Evolutionary conservation across 352 stramenopile genomes (phyloP), one percentile per base, ranked within the genome.

Genomic region (Pythium scleroteichum): DNA sequence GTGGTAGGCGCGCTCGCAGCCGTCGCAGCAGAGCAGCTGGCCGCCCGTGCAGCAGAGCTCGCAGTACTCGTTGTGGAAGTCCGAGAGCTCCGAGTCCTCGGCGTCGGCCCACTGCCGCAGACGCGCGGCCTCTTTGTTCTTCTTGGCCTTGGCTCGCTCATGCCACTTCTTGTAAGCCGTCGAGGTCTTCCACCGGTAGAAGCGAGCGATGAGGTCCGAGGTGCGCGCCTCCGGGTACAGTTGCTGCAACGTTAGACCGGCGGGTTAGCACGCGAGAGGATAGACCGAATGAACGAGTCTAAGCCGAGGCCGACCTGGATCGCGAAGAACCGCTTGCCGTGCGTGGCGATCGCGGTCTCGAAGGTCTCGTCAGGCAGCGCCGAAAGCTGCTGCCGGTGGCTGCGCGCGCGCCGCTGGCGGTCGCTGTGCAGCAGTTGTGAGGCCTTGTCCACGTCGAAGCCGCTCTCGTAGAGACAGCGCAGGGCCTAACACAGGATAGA

Each of bases 181-280:
- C 26, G 76, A 77, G n/a, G 71, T 71, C 48, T 92, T 92, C 79
- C 79, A 92, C 35, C 75, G 45, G 53, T 89, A 92, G 46, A 88
- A 92, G 17, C 77, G 77, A 26, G 69, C 72, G 10, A 92, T 69
- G 14, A 90, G 64, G 27, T 90, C 79, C 1, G 62, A 56, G 1
- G 72, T 88, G 26, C 47, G 49, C 23, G 73, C 50, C 17, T 62
- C 42, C 0, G 68, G 67, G 19, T 87, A 63, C 23, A 77, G 53
- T 77, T 80, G 75, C 82, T 88, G 48, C 22, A 29, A 29, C 27
- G n/a, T 35, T 35, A 35, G 29, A 35, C 29, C 29, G 5, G 29
- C 29, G 10, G 29, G 29, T 35, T 35, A 35, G 29, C 5, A 35
- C 29, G 29, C 29, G 29, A 35, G 29, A n/a, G n/a, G n/a, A 35